A percentile compares a stretch with the other conserved stretches of the same genome.
Conservation (phyloP, 2,329 filamentous ascomycete species). For the Hymenoscyphus linearis region DNA sequence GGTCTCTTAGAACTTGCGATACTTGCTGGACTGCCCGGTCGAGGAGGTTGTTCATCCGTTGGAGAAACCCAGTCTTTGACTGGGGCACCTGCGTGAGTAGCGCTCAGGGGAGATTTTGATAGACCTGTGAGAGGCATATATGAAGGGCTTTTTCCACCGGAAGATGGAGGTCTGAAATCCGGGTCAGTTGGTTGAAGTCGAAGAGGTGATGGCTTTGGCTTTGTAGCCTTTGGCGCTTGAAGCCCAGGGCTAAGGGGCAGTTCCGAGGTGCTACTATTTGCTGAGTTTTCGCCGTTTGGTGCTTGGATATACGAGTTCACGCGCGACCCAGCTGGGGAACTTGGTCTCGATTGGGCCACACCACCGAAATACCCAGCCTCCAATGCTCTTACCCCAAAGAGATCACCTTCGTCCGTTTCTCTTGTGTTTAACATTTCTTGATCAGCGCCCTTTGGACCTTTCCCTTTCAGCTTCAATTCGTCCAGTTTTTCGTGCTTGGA, state of each 20-base stretch:
- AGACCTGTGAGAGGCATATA: conserved; percentile 15
- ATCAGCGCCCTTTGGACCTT: conserved; percentile 11
- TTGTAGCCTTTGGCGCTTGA: background rate
- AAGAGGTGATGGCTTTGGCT: conserved; percentile 21
- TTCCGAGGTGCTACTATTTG: conserved; percentile 12
- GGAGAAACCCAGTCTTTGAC: conserved; percentile 20
- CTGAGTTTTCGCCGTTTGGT: conserved; percentile 10
- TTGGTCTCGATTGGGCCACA: conserved; percentile 23
- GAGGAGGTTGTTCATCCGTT: conserved; percentile 20
- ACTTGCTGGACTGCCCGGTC: conserved; percentile 4
- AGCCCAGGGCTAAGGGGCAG: conserved; percentile 5
- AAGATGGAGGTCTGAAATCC: background rate
- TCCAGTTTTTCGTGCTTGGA: conserved; percentile 16
- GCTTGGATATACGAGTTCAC: conserved; percentile 13
- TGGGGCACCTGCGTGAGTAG: background rate
- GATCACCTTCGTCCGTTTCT: conserved; percentile 21
- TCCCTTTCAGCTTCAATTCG: conserved; percentile 17
- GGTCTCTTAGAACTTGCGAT: conserved; percentile 1
- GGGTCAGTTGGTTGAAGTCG: conserved; percentile 3
- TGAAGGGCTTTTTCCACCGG: conserved; percentile 13
- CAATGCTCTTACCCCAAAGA: conserved; percentile 24
- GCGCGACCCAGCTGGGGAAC: conserved; percentile 14
- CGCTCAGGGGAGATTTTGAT: background rate
- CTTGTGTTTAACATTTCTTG: conserved; percentile 19
- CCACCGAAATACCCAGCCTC: conserved; percentile 26